Percentiles rank a stretch among this genome's conserved stretches.
These are phyloP conservation scores for Diaporthe citrichinensis DNA, from an alignment of 2,329 filamentous ascomycete species.

Conservation along the genomic window DNA sequence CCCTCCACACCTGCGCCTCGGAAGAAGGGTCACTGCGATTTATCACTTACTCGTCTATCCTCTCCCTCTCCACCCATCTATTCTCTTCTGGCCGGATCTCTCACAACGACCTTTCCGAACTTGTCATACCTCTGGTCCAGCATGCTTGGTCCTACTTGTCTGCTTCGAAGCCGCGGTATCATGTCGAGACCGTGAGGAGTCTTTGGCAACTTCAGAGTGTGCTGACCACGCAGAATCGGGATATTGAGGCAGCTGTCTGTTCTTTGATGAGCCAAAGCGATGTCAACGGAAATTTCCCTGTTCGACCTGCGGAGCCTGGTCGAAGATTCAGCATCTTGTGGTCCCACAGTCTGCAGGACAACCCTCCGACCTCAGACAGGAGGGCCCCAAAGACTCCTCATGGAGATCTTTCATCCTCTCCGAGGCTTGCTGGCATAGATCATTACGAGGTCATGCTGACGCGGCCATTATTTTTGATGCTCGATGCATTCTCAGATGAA, in stretches of 20 bases:
- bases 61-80: slow-evolving; percentile 71
- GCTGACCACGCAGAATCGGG: slow-evolving; percentile 75
- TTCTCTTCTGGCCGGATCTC: slow-evolving; percentile 68
- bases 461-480: slow-evolving; percentile 83
- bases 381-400: slow-evolving; percentile 62
- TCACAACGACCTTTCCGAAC: slow-evolving; percentile 66
- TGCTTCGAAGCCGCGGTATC: slow-evolving; percentile 88
- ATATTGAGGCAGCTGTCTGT: slow-evolving; percentile 85
- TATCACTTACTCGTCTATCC: slow-evolving; percentile 69
- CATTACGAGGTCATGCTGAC: slow-evolving; percentile 82
- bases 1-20: slow-evolving; percentile 64
- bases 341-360: slow-evolving; percentile 82
- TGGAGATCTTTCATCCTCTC: slow-evolving; percentile 52
- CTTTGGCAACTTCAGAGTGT: slow-evolving; percentile 88
- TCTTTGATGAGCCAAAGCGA: slow-evolving; percentile 74
- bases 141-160: slow-evolving; percentile 87
- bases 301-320: slow-evolving; percentile 70
- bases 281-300: slow-evolving; percentile 60
- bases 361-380: slow-evolving; percentile 61
- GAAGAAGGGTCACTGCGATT: slow-evolving; percentile 60
- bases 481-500: slow-evolving; percentile 83
- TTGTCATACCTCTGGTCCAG: slow-evolving; percentile 78
- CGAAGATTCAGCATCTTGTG: slow-evolving; percentile 83
- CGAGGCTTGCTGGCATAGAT: slow-evolving; percentile 68
- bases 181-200: slow-evolving; percentile 90